A percentile compares a stretch with the other conserved stretches of the same genome.
Conservation (phyloP, 495 filamentous ascomycete species). For the Podospora pseudoanserina region DNA sequence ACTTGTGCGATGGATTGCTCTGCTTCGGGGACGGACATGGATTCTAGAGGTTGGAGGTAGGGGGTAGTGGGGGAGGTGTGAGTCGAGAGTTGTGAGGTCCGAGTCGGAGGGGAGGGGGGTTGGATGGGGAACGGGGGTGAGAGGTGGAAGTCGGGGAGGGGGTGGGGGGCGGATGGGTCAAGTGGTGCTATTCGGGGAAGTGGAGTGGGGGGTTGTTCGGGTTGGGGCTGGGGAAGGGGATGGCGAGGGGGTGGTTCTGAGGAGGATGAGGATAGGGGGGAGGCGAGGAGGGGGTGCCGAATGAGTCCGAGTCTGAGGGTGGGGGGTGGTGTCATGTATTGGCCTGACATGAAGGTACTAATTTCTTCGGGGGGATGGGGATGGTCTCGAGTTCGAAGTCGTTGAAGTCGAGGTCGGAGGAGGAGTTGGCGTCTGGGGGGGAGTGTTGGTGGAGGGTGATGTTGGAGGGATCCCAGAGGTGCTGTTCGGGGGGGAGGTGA, state of each 20-base stretch:
- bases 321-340: neutral
- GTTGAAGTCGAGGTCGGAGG: neutral
- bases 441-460: neutral
- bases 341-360: neutral
- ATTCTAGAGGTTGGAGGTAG: neutral
- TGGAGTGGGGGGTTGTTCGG: neutral
- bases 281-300: neutral
- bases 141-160: neutral
- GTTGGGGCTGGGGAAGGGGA: neutral
- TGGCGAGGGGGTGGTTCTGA: neutral
- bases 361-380: neutral
- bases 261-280: neutral
- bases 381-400: neutral
- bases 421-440: neutral
- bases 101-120: slow-evolving; percentile 1
- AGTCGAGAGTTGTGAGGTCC: neutral
- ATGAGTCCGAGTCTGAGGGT: neutral
- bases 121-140: neutral
- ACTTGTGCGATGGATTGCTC: neutral
- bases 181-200: neutral
- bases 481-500: neutral
- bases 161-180: neutral
- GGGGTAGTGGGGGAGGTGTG: neutral
- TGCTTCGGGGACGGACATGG: neutral
- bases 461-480: neutral